phyloP scores from a whole-genome alignment of 345 rosid genomes.

The Toxicodendron radicans region DNA sequence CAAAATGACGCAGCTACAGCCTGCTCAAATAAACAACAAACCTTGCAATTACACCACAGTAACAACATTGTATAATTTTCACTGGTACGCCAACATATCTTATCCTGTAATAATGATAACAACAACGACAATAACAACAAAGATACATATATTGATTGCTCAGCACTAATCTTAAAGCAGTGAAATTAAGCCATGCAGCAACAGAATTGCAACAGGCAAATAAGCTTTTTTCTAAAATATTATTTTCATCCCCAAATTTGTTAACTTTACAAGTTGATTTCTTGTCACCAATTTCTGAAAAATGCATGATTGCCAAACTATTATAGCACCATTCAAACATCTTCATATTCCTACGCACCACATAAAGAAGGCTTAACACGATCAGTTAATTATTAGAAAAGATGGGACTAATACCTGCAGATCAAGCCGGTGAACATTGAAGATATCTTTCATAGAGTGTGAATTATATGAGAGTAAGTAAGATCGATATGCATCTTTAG shows the following conservation, averaged over 20 bases:
- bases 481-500: constrained; percentile 94
- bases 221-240: neutral
- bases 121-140: neutral
- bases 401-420: constrained; percentile 56
- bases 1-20: constrained; percentile 89
- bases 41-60: neutral
- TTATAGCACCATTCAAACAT: neutral
- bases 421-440: constrained; percentile 93
- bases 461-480: constrained; percentile 92
- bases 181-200: neutral
- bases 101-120: neutral
- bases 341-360: neutral
- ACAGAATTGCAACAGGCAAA: neutral
- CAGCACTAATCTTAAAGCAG: neutral
- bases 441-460: constrained; percentile 91
- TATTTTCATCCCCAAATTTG: neutral
- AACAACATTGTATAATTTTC: no score
- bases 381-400: neutral
- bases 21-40: constrained; percentile 41
- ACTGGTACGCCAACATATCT: neutral
- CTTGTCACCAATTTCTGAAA: neutral
- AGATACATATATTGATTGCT: neutral
- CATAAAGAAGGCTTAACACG: neutral
- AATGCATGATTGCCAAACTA: neutral
- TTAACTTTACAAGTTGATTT: neutral